These are phyloP conservation scores for Ceratopteris richardii DNA, from an alignment of 75 land plant species.

Conservation along the genomic window DNA sequence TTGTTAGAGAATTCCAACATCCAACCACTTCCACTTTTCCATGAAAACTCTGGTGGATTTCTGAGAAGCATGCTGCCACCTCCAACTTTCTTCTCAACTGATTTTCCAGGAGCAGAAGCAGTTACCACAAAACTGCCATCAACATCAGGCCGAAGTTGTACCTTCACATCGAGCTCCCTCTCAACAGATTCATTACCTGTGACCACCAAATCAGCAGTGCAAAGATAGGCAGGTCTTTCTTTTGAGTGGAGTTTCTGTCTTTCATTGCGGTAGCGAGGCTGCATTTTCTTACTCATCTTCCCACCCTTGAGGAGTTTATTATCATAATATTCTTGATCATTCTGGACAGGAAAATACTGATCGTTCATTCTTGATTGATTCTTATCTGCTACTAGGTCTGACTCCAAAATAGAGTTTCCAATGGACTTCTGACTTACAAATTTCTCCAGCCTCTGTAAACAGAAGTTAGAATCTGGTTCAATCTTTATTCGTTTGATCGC, in stretches of 20 bases:
- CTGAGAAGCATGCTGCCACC: neutral
- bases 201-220: neutral
- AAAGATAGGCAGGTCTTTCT: too few species aligned
- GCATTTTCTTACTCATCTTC: neutral
- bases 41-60: slow-evolving; percentile 30
- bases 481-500: neutral
- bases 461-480: neutral
- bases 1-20: slow-evolving; percentile 74
- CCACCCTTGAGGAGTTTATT: slow-evolving; percentile 1
- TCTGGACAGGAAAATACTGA: neutral
- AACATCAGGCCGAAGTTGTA: neutral
- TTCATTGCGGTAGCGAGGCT: too few species aligned
- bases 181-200: neutral
- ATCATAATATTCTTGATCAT: neutral
- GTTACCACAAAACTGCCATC: neutral
- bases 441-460: neutral
- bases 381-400: too few species aligned
- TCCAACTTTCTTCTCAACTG: slow-evolving; percentile 2
- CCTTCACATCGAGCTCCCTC: neutral
- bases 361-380: neutral
- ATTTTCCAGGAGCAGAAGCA: neutral
- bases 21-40: slow-evolving; percentile 97
- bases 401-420: too few species aligned
- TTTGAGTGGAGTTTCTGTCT: too few species aligned
- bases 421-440: neutral